Evolutionary conservation across 176 grass and related monocot species (phyloP).

Genomic region (Hordeum vulgare): DNA sequence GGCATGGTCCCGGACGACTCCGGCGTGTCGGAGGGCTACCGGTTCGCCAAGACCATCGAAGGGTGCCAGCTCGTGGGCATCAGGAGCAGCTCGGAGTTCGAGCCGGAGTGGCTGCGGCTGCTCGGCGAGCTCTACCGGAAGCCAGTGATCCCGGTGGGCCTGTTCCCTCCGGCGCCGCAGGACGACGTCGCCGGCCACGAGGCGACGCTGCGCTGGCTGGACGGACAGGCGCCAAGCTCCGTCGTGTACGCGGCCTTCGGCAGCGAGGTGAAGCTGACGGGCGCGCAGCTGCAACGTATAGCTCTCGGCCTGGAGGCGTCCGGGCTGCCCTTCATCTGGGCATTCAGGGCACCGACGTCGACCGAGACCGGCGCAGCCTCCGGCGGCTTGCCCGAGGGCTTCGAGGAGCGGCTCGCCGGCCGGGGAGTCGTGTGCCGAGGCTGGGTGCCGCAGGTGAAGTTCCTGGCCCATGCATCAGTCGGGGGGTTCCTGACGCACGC

Average conservation of each 20-base stretch:
- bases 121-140: conserved; percentile 32
- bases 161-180: conserved; percentile 32
- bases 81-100: conserved; percentile 33
- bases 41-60: conserved; percentile 28
- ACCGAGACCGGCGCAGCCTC: neutral
- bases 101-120: conserved; percentile 35
- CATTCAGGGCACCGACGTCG: conserved; percentile 30
- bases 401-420: conserved; percentile 12
- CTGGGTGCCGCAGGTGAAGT: conserved; percentile 47
- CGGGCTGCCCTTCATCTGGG: conserved; percentile 59
- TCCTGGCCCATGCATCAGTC: conserved; percentile 42
- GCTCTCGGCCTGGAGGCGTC: conserved; percentile 51
- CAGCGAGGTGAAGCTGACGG: conserved; percentile 51
- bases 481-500: conserved; percentile 58
- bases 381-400: conserved; percentile 29
- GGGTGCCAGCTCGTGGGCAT: conserved; percentile 42
- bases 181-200: neutral
- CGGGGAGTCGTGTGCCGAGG: conserved; percentile 28
- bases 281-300: conserved; percentile 30
- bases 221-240: conserved; percentile 17
- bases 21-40: conserved; percentile 42
- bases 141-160: conserved; percentile 43
- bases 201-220: conserved; percentile 35
- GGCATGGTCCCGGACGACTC: conserved; percentile 14
- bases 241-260: conserved; percentile 71